Base-by-base conservation (phyloP, 164 flowering plant genomes). In the Magnolia officinalis region DNA sequence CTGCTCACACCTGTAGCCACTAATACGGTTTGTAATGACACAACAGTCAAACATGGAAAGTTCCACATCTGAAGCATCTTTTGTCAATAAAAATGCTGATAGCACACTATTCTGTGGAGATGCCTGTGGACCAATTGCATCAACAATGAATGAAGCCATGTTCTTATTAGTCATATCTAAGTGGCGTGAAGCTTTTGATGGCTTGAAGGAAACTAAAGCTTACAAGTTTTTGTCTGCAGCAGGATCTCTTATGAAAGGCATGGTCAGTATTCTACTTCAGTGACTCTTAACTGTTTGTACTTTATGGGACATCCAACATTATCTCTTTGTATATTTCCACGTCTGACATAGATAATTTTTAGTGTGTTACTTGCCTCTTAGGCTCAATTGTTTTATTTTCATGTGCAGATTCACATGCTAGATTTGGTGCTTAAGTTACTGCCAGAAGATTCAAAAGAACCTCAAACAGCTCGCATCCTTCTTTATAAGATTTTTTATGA, bases 401-500 rank as follows among this genome's bases (percentile, higher is more conserved):
- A 6, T 67, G 4, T 86, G 91, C 90, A 96, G 98, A 88, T 96
- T 77, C 85, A 86, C 75, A 85, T 93, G 90, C 77, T 94, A 79
- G 97, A 92, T 85, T 85, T 92, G 85, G 93, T 92, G 80, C 91
- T 91, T 52, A 90, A 90, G 76, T 74, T 82, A 77, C 83, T 84
- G 67, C 91, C 90, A 59, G 91, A 89, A 75, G 87, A 87, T 77
- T 90, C 94, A 1, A 89, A 76, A 82, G 98, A 96, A 86, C 84
- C 92, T 72, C 94, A 86, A 81, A 92, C 92, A 71, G 95, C 97
- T 77, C 92, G 95, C 65, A 82, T 90, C 72, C 92, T 96, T 85
- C 97, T 94, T 72, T 94, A 94, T 85, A 92, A 92, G 86, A 80
- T 96, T 74, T 93, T 94, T 72, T 94, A 94, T 85, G 99, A 94